Percentiles rank a stretch among this genome's conserved stretches.
Evolutionary conservation across 2,329 filamentous ascomycete species (phyloP).

Genomic region (Colletotrichum orbiculare): DNA sequence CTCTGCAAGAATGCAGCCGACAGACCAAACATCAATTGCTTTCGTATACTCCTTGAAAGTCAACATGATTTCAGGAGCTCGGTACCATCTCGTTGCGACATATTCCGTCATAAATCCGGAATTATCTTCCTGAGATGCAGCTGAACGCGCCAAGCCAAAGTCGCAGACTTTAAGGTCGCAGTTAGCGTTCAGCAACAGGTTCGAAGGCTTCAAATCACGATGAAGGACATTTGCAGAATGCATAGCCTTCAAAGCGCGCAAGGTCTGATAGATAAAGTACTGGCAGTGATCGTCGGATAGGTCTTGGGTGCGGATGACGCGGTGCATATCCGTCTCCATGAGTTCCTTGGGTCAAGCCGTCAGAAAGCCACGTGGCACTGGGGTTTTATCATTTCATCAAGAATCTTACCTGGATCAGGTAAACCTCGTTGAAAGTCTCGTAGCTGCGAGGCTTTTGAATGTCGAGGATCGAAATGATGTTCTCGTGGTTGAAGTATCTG

Average conservation of each 20-base stretch:
- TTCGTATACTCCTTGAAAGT: conserved; percentile 99
- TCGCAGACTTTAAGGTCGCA: conserved; percentile 99
- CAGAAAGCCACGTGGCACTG: background rate
- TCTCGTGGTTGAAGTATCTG: conserved; percentile 99
- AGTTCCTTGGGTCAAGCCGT: conserved; percentile 73
- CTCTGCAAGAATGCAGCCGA: conserved; percentile 96
- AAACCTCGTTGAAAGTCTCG: conserved; percentile 96
- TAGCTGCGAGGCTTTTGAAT: conserved; percentile 98
- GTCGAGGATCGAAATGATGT: conserved; percentile 99
- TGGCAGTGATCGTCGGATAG: conserved; percentile 99
- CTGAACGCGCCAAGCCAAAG: conserved; percentile 94
- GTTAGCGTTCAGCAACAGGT: conserved; percentile 96
- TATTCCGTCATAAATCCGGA: conserved; percentile 99
- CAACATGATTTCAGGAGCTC: conserved; percentile 99
- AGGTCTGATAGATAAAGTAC: conserved; percentile 99
- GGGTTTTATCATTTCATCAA: background rate
- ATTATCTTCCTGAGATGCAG: conserved; percentile 97
- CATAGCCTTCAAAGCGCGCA: conserved; percentile 98
- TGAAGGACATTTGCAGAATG: conserved; percentile 98
- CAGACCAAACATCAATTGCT: conserved; percentile 99
- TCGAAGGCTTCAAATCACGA: conserved; percentile 96
- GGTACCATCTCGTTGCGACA: conserved; percentile 98
- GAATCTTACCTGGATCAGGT: conserved; percentile 87
- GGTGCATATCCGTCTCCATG: conserved; percentile 99
- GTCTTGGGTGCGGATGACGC: conserved; percentile 98